Conservation (phyloP, 116 monocot genomes). For the Trichopus zeylanicus region DNA sequence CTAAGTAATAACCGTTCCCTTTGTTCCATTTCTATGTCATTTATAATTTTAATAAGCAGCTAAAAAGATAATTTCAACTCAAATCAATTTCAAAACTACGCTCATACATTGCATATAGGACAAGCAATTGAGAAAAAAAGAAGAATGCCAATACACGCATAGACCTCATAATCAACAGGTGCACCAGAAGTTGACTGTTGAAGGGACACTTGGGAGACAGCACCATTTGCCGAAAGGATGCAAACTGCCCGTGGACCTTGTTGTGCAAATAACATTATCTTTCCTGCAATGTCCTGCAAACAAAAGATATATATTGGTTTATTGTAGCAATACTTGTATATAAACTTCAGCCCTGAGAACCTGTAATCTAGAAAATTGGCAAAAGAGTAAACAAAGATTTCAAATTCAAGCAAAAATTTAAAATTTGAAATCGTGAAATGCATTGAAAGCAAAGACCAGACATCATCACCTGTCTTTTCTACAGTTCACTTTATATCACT, state of each 20-base stretch:
- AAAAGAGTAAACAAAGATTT: constrained; percentile 34
- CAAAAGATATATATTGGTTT: constrained; percentile 1
- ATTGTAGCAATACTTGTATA: neutral
- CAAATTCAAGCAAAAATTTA: too few species aligned
- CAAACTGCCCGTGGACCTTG: constrained; percentile 44
- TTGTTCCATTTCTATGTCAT: too few species aligned
- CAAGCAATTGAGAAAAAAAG: neutral
- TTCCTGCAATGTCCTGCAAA: constrained; percentile 49
- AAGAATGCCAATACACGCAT: neutral
- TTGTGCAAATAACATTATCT: constrained; percentile 59
- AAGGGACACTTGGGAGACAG: constrained; percentile 43
- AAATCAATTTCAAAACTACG: too few species aligned
- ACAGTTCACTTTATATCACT: too few species aligned
- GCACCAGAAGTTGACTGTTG: constrained; percentile 36
- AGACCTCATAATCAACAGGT: constrained; percentile 47
- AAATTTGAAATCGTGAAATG: too few species aligned
- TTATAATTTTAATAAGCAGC: too few species aligned
- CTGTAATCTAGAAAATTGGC: constrained; percentile 30
- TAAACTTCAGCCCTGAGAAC: constrained; percentile 28
- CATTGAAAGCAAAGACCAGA: constrained; percentile 25
- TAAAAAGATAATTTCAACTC: too few species aligned
- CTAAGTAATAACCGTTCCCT: too few species aligned
- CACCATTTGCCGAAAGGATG: constrained; percentile 46
- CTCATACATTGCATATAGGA: too few species aligned
- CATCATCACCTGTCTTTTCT: too few species aligned